Conservation (phyloP, 2,329 filamentous ascomycete genomes). For the Pyrenophora tritici-repentis region DNA sequence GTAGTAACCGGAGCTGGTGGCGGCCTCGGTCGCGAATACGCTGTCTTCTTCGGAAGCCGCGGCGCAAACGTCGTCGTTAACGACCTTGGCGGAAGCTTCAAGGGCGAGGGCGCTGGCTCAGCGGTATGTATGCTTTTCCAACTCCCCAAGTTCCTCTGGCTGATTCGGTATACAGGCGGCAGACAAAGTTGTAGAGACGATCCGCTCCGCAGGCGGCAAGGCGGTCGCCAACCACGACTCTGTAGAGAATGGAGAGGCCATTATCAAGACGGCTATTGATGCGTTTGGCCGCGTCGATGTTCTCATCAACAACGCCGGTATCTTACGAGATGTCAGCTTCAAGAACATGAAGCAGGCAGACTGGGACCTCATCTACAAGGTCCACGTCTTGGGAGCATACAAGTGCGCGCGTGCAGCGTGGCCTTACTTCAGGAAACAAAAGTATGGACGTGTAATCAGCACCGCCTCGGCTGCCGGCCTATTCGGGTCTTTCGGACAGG, state of each 20-base stretch:
- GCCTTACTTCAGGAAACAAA: constrained; percentile 98
- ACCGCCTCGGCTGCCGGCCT: constrained; percentile 94
- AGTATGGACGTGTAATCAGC: constrained; percentile 96
- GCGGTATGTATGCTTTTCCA: constrained; percentile 64
- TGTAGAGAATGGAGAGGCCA: constrained; percentile 90
- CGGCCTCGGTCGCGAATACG: constrained; percentile 81
- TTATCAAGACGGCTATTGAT: constrained; percentile 87
- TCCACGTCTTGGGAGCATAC: constrained; percentile 92
- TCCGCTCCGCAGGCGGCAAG: constrained; percentile 86
- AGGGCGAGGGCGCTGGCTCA: constrained; percentile 84
- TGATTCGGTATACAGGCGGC: constrained; percentile 63
- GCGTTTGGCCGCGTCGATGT: constrained; percentile 86
- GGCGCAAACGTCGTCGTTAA: constrained; percentile 97
- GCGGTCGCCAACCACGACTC: constrained; percentile 97
- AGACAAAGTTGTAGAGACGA: constrained; percentile 81
- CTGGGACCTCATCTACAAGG: constrained; percentile 93
- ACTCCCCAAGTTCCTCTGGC: not conserved
- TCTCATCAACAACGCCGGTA: constrained; percentile 97
- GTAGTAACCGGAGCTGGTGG: constrained; percentile 87
- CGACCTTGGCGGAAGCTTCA: constrained; percentile 90
- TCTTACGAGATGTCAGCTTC: constrained; percentile 92
- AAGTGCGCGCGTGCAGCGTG: constrained; percentile 94
- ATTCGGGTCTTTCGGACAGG: constrained; percentile 93
- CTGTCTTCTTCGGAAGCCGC: constrained; percentile 85
- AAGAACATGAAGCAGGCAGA: constrained; percentile 98